Percentiles rank a stretch among this genome's conserved stretches.
Evolutionary conservation across 2,329 filamentous ascomycete species (phyloP).

Genomic region (Ophiostoma sp.): DNA sequence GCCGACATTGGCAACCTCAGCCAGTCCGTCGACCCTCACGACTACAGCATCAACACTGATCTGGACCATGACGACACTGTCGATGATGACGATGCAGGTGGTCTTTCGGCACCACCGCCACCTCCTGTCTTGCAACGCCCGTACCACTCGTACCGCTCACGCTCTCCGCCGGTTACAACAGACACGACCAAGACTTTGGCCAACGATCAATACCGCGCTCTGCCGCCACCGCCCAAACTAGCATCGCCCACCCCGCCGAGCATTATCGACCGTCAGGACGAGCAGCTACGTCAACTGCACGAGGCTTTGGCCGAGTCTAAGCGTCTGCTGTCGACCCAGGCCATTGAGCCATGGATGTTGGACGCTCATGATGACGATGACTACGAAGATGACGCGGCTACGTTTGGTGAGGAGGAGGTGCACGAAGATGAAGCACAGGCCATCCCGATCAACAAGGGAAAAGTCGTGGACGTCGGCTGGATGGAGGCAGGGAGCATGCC

Average conservation of each 20-base stretch:
- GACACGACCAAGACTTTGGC: not conserved
- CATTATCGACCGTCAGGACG: constrained; percentile 10
- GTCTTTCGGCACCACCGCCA: constrained; percentile 24
- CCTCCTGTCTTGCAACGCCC: constrained; percentile 19
- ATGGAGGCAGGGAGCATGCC: constrained; percentile 13
- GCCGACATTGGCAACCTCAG: constrained; percentile 22
- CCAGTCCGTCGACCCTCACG: constrained; percentile 15
- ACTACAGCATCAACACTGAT: constrained; percentile 14
- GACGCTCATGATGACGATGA: constrained; percentile 15
- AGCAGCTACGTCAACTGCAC: constrained; percentile 25
- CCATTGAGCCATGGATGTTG: constrained; percentile 25
- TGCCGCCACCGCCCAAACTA: not conserved
- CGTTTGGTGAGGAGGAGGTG: constrained; percentile 10
- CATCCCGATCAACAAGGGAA: constrained; percentile 14
- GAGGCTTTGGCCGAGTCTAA: constrained; percentile 25
- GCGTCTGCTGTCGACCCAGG: constrained; percentile 19
- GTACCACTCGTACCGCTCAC: constrained; percentile 16
- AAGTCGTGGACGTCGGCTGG: constrained; percentile 19
- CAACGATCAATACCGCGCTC: not conserved
- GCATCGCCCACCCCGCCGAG: not conserved
- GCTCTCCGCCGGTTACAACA: not conserved
- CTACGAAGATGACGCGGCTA: not conserved
- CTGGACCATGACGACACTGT: not conserved
- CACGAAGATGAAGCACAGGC: constrained; percentile 20
- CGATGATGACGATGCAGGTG: not conserved